Evolutionary conservation across 108 stramenopile species (phyloP).

Genomic region (Nitzschia putrida): DNA sequence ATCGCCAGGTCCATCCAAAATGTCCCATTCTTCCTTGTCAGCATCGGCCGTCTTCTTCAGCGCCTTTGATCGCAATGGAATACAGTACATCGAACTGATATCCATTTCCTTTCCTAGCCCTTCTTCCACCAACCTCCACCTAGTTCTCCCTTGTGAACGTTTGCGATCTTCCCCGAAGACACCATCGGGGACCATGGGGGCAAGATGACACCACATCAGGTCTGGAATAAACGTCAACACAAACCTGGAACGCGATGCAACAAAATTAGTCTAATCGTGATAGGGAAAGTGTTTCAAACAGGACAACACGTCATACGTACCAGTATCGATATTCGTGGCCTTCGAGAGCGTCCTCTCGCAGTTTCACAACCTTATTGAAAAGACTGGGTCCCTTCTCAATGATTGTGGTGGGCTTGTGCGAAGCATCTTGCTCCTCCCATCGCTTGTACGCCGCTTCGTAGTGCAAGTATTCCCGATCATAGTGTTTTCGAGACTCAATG

Average conservation of each 20-base stretch:
- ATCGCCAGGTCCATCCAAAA: slow-evolving; percentile 36
- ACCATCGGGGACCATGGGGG: slow-evolving; percentile 76
- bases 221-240: slow-evolving; percentile 88
- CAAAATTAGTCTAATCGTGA: background rate
- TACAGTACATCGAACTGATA: slow-evolving; percentile 63
- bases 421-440: slow-evolving; percentile 26
- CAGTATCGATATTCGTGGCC: slow-evolving; percentile 41
- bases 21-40: slow-evolving; percentile 88
- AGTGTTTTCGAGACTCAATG: slow-evolving; percentile 27
- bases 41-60: slow-evolving; percentile 77
- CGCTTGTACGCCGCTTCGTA: slow-evolving; percentile 14
- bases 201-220: slow-evolving; percentile 84
- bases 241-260: slow-evolving; percentile 22
- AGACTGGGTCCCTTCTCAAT: slow-evolving; percentile 42
- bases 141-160: slow-evolving; percentile 62
- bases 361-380: slow-evolving; percentile 81
- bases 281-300: background rate
- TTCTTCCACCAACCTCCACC: slow-evolving; percentile 79
- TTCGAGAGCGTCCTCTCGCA: slow-evolving; percentile 51
- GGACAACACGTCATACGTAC: slow-evolving; percentile 26
- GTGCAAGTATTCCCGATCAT: slow-evolving; percentile 12
- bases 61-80: slow-evolving; percentile 54
- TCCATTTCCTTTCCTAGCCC: slow-evolving; percentile 81
- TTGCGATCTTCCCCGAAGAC: slow-evolving; percentile 62
- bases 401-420: slow-evolving; percentile 1